phyloP scores from a whole-genome alignment of 441 rosid genomes.

The Jatropha podagrica region DNA sequence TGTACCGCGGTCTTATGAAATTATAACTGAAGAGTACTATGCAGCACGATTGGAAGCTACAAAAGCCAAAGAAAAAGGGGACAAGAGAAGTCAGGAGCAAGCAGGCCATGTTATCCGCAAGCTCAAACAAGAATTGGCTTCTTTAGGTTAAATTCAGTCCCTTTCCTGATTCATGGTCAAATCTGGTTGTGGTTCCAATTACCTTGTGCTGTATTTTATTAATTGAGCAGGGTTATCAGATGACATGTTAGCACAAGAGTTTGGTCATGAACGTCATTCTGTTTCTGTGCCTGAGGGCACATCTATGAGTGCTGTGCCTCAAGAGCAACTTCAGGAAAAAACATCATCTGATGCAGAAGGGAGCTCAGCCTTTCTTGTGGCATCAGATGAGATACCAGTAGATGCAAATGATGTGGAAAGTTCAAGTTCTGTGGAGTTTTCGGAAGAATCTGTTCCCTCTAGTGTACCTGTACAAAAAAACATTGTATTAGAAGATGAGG shows the following conservation, averaged over 20 bases:
- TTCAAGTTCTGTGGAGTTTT: slow-evolving; percentile 36
- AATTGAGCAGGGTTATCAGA: slow-evolving; percentile 70
- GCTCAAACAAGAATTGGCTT: slow-evolving; percentile 89
- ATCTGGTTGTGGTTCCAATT: slow-evolving; percentile 25
- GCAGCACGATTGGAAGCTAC: slow-evolving; percentile 74
- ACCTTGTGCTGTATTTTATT: slow-evolving; percentile 34
- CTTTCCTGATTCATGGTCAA: slow-evolving; percentile 21
- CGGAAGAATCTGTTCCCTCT: slow-evolving; percentile 30
- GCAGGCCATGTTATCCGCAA: slow-evolving; percentile 66
- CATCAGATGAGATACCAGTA: slow-evolving; percentile 29
- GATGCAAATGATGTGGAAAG: slow-evolving; percentile 32
- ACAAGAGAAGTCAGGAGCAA: slow-evolving; percentile 67
- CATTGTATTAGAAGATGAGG: slow-evolving; percentile 34
- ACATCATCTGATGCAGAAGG: slow-evolving; percentile 27
- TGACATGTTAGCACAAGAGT: slow-evolving; percentile 56
- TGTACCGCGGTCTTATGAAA: slow-evolving; percentile 62
- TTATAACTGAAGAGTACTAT: slow-evolving; percentile 64
- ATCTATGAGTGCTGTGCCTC: slow-evolving; percentile 25
- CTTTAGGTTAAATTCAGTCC: slow-evolving; percentile 54
- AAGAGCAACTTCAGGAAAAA: slow-evolving; percentile 27
- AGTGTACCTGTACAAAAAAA: slow-evolving; percentile 31
- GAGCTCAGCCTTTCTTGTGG: slow-evolving; percentile 21
- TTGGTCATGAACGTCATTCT: slow-evolving; percentile 41
- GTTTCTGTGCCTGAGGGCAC: slow-evolving; percentile 30
- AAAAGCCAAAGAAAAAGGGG: slow-evolving; percentile 70